Base-by-base conservation (phyloP, 1,284 basidiomycete species). In the Meira nashicola region DNA sequence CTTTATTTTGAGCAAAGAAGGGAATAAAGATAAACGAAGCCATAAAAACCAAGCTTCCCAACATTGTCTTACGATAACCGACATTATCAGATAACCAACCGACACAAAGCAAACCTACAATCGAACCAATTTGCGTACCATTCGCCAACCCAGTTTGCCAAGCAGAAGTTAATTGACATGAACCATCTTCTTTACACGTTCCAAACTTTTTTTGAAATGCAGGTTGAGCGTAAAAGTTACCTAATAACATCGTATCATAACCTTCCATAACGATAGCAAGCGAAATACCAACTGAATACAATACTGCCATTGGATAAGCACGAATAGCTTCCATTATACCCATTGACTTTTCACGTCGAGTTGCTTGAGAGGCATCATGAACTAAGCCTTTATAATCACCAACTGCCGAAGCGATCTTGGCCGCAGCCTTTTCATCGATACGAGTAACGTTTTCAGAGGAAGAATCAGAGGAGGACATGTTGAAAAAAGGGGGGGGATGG, bases 241-340 rank as follows among this genome's bases (percentile, higher is more conserved):
- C 63, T 39, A 68, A 46, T 10, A 68, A 59, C n/a, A 79, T 70
- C 5, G 77, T 77, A 60, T 80, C 78, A 53, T 63, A 25, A 9
- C 79, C 82, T 58, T 82, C 82, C 82, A 83, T 82, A 57, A 80
- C 74, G 61, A 81, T 80, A 57, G 79, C 79, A 9, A 78, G 76
- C 15, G 77, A 79, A 59, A 82, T 80, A 51, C 82, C 56, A 56
- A 81, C 65, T 37, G 77, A 79, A 80, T 79, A 83, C 33, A 80
- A 67, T 46, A 82, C 78, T 23, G 81, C 82, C 58, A 77, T 80
- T 59, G 76, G 78, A 74, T 82, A 79, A 19, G 73, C 71, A 12
- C 60, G 56, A 64, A 82, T 72, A 7, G 80, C 81, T 55, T 82
- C 70, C 25, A 61, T 28, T 39, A 80, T 50, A 57, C 77, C 71